phyloP scores from a whole-genome alignment of 2,329 filamentous ascomycete species.

The Neoascochyta sp. region DNA sequence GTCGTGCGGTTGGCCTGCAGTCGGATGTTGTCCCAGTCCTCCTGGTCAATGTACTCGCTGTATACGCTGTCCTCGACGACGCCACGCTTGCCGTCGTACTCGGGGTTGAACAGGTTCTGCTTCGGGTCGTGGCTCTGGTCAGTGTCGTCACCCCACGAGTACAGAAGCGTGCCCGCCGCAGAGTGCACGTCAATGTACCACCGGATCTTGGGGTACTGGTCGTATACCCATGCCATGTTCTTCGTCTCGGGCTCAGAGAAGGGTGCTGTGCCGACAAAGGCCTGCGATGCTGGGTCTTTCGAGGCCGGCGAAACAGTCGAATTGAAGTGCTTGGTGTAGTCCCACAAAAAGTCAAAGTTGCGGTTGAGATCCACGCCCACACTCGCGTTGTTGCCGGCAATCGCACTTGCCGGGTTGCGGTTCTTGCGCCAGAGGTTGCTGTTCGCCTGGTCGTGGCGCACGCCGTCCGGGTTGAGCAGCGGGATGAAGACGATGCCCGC shows the following conservation, averaged over 20 bases:
- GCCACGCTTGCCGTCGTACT: slow-evolving; percentile 53
- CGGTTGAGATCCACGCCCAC: slow-evolving; percentile 34
- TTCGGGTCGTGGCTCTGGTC: slow-evolving; percentile 46
- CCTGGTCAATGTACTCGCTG: slow-evolving; percentile 37
- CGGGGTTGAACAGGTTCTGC: slow-evolving; percentile 52
- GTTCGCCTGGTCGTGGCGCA: slow-evolving; percentile 28
- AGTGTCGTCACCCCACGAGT: slow-evolving; percentile 57
- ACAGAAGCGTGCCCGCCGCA: slow-evolving; percentile 52
- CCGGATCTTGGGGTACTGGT: slow-evolving; percentile 48
- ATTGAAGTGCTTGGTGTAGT: slow-evolving; percentile 49
- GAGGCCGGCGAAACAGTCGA: slow-evolving; percentile 41
- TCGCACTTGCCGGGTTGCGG: slow-evolving; percentile 38
- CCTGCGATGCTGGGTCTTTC: slow-evolving; percentile 42
- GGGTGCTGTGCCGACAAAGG: slow-evolving; percentile 51
- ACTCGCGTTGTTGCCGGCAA: slow-evolving; percentile 10
- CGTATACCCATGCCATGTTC: slow-evolving; percentile 53
- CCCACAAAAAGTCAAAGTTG: slow-evolving; percentile 54
- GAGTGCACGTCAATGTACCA: slow-evolving; percentile 61
- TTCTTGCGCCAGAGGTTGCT: slow-evolving; percentile 36
- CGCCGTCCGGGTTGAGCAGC: slow-evolving; percentile 31
- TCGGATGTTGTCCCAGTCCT: slow-evolving; percentile 34
- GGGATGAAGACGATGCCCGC: slow-evolving; percentile 53
- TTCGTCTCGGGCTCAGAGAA: slow-evolving; percentile 57
- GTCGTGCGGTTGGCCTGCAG: slow-evolving; percentile 32
- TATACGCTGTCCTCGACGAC: slow-evolving; percentile 51